A percentile compares a stretch with the other conserved stretches of the same genome.
These are phyloP conservation scores for Clitoria ternatea DNA, from an alignment of 306 rosid species.

Conservation along the genomic window DNA sequence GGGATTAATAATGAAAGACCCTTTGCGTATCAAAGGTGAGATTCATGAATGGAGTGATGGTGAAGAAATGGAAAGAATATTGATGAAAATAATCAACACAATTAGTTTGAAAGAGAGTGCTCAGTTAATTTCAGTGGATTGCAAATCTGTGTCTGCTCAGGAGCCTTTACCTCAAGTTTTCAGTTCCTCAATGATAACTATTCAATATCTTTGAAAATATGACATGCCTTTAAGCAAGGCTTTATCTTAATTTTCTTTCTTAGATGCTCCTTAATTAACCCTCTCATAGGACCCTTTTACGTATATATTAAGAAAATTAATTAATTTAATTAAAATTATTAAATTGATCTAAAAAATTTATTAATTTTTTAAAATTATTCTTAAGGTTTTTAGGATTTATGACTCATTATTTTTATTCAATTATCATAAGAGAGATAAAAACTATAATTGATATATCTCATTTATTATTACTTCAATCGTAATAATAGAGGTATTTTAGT, in stretches of 20 bases:
- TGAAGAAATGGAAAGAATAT: slow-evolving; percentile 35
- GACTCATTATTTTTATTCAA: too few species aligned
- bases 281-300: too few species aligned
- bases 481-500: too few species aligned
- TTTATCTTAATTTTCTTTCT: neutral
- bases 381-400: too few species aligned
- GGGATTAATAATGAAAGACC: slow-evolving; percentile 57
- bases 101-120: slow-evolving; percentile 32
- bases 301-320: too few species aligned
- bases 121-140: slow-evolving; percentile 35
- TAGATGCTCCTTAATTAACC: too few species aligned
- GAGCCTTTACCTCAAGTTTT: slow-evolving; percentile 40
- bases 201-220: neutral
- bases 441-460: too few species aligned
- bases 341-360: too few species aligned
- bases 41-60: slow-evolving; percentile 59
- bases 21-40: slow-evolving; percentile 41
- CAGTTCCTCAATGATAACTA: slow-evolving; percentile 29
- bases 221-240: neutral
- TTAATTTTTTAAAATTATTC: too few species aligned
- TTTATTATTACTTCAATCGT: too few species aligned
- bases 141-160: slow-evolving; percentile 36
- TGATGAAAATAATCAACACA: slow-evolving; percentile 34
- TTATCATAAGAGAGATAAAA: too few species aligned
- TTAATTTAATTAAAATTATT: too few species aligned